Evolutionary conservation across 306 rosid genomes (phyloP).

Genomic region (Cucurbita moschata): DNA sequence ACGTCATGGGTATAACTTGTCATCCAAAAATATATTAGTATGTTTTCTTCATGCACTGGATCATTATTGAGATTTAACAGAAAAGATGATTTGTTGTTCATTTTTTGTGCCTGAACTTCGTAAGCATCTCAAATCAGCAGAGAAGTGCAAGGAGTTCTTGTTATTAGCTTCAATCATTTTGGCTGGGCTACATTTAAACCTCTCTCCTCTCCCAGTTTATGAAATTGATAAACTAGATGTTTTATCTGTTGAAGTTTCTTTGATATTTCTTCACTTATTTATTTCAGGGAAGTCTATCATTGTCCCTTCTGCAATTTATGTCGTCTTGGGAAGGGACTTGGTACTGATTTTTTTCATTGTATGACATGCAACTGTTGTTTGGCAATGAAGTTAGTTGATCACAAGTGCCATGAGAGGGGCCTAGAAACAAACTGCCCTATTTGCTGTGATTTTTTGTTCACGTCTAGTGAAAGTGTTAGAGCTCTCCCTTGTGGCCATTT

Average conservation of each 20-base stretch:
- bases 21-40: background rate
- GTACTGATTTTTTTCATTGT: constrained; percentile 84
- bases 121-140: background rate
- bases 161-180: background rate
- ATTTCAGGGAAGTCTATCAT: constrained; percentile 76
- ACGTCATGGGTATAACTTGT: background rate
- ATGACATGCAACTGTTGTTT: constrained; percentile 97
- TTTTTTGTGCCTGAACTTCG: background rate
- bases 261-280: constrained; percentile 8
- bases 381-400: constrained; percentile 66
- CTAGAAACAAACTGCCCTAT: constrained; percentile 95
- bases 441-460: constrained; percentile 86
- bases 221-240: background rate
- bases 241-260: background rate
- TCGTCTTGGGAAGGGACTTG: constrained; percentile 95
- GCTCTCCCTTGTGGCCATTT: constrained; percentile 95
- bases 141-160: background rate
- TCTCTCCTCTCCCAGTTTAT: background rate
- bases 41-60: background rate
- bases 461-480: constrained; percentile 90
- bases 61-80: background rate
- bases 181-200: background rate
- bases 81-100: background rate
- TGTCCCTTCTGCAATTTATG: constrained; percentile 98
- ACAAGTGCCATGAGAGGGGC: constrained; percentile 88